These are phyloP conservation scores for Xylariaceae sp. DNA, from an alignment of 2,329 filamentous ascomycete genomes.

Conservation along the genomic window DNA sequence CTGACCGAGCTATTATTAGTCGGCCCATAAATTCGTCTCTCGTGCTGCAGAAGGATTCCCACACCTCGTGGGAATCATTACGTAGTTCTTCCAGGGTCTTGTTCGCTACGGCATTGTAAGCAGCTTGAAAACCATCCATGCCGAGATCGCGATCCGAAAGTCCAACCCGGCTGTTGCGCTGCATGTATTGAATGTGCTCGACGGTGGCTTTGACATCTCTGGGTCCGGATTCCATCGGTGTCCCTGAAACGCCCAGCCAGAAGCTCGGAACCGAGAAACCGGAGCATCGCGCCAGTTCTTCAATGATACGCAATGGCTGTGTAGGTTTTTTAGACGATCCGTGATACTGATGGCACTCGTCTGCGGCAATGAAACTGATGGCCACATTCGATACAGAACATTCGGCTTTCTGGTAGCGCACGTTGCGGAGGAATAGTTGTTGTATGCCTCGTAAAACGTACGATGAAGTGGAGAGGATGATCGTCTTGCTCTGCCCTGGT, in stretches of 20 bases:
- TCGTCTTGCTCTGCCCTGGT: conserved; percentile 2
- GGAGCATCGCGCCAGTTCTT: neutral
- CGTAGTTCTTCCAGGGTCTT: conserved; percentile 1
- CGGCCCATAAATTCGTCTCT: neutral
- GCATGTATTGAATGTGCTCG: neutral
- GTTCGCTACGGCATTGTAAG: neutral
- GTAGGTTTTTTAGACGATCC: neutral
- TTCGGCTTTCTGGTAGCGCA: neutral
- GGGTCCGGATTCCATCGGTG: neutral
- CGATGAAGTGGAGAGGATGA: conserved; percentile 1
- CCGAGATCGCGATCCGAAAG: neutral
- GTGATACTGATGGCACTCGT: conserved; percentile 1
- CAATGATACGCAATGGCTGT: neutral
- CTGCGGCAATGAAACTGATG: neutral
- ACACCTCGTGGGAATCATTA: neutral
- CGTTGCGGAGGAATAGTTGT: neutral
- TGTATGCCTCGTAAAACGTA: conserved; percentile 4
- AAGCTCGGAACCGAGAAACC: neutral
- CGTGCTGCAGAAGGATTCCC: conserved; percentile 1
- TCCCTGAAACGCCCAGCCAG: neutral
- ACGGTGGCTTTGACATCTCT: neutral
- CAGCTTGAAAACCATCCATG: neutral
- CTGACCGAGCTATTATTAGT: neutral
- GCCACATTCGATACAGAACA: neutral
- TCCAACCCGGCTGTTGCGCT: neutral